phyloP scores from a whole-genome alignment of 208 protist genomes.

The Trypanosoma melophagium region DNA sequence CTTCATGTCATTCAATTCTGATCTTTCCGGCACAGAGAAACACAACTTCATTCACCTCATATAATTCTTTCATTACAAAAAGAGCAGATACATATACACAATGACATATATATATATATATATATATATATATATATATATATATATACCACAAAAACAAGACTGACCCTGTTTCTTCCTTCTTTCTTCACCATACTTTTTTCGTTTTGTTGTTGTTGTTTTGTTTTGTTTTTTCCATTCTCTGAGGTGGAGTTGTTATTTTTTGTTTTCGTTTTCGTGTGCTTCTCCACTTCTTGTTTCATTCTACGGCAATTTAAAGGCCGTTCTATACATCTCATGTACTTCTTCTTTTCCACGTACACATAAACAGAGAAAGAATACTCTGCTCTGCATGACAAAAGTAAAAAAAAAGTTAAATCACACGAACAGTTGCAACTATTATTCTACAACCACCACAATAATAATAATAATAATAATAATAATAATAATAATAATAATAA shows the following conservation, averaged over 20 bases:
- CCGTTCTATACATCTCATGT: conserved; percentile 1
- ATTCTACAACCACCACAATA: too few species aligned
- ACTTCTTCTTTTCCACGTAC: not conserved
- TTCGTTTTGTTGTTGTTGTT: not conserved
- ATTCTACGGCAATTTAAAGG: not conserved
- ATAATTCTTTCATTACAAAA: conserved; percentile 2
- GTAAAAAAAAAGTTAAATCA: too few species aligned
- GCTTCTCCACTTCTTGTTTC: too few species aligned
- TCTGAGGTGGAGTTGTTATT: not conserved
- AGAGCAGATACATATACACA: conserved; percentile 4
- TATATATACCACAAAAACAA: not conserved
- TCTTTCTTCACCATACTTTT: conserved; percentile 1
- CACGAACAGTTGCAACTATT: too few species aligned
- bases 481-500: too few species aligned
- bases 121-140: not conserved
- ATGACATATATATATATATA: conserved; percentile 10
- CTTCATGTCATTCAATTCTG: too few species aligned
- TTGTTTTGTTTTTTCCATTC: not conserved
- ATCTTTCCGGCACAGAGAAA: too few species aligned
- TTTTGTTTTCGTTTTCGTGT: too few species aligned
- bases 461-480: too few species aligned
- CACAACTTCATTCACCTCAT: not conserved
- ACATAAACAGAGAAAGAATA: too few species aligned
- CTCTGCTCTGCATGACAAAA: too few species aligned
- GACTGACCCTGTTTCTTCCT: conserved; percentile 8